Evolutionary conservation across 2,329 filamentous ascomycete species (phyloP), one percentile per base, ranked within the genome.

Genomic region (Colletotrichum gigasporum): DNA sequence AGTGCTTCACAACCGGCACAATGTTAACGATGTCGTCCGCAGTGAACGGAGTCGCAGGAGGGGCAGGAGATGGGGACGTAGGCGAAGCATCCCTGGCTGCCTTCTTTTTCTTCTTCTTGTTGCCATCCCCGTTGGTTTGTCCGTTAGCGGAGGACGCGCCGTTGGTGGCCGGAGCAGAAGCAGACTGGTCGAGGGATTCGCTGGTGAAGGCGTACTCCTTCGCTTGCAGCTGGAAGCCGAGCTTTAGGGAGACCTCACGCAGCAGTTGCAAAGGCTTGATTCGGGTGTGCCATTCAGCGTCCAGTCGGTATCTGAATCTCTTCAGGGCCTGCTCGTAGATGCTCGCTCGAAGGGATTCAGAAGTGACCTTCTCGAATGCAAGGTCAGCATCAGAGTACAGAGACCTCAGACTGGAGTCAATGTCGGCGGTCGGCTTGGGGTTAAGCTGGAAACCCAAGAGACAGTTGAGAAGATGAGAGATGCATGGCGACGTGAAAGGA

Each of bases 1-100:
- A 96, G 75, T 99, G 94, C 83, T 98, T 98, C 73, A 98, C 88
- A 45, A 98, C 82, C 7, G 96, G 96, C n/a, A 97, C 92, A 65
- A 97, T 85, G 78, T 97, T 97, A 69, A 97, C 80, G 68, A 99
- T 86, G 71, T 99, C 94, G 65, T 97, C 94, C 1, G 93, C 83
- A 53, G 82, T 85, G 79, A 99, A 98, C 71, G 78, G 65, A 76
- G 84, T 69, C 70, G 81, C 70, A 5, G 51, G 37, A 34, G 45
- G 14, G 9, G 24, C 12, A 11, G 51, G 52, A 3, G 44, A 16
- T 74, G 78, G 65, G 67, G 80, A 80, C 16, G 83, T 76, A 1
- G 83, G 81, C 16, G 87, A 88, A 35, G 76, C 79, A 44, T 90
- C 85, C 55, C 84, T 83, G 3, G 82, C 76, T 16, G 50, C 18